Evolutionary conservation across 2,329 filamentous ascomycete species (phyloP).

Genomic region (Penicillium sp.): DNA sequence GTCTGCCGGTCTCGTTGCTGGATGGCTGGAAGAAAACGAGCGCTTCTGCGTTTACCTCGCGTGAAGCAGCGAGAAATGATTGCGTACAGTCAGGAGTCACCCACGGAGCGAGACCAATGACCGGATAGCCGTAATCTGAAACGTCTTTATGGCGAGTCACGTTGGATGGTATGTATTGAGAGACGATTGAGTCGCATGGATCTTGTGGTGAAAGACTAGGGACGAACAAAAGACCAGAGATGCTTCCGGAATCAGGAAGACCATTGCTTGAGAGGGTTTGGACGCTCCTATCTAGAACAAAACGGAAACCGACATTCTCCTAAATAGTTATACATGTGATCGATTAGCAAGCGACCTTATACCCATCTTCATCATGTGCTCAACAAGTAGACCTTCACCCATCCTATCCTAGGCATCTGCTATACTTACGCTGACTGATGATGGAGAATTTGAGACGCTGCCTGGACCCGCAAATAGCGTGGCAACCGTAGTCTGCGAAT

Average conservation of each 20-base stretch:
- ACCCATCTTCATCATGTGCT: background rate
- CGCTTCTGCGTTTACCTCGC: constrained; percentile 57
- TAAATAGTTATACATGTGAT: constrained; percentile 6
- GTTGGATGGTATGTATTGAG: constrained; percentile 65
- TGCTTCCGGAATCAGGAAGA: constrained; percentile 55
- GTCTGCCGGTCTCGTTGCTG: constrained; percentile 48
- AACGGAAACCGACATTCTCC: constrained; percentile 33
- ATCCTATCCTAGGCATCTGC: background rate
- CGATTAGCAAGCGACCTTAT: background rate
- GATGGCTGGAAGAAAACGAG: constrained; percentile 54
- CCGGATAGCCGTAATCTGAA: constrained; percentile 59
- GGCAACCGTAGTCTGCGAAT: constrained; percentile 30
- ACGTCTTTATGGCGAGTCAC: constrained; percentile 69
- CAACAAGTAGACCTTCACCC: background rate
- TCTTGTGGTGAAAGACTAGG: constrained; percentile 60
- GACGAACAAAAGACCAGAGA: constrained; percentile 79
- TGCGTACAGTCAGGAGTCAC: constrained; percentile 66
- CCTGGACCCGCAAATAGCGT: constrained; percentile 35
- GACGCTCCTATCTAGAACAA: constrained; percentile 52
- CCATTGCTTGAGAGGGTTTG: constrained; percentile 70
- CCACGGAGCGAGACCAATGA: constrained; percentile 85
- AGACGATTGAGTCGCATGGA: constrained; percentile 59
- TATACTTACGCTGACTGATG: constrained; percentile 35
- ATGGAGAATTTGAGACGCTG: constrained; percentile 28
- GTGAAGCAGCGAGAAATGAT: constrained; percentile 61